A percentile compares a stretch with the other conserved stretches of the same genome.
Evolutionary conservation across 495 filamentous ascomycete genomes (phyloP).

Genomic region (Aspergillus biplanus): DNA sequence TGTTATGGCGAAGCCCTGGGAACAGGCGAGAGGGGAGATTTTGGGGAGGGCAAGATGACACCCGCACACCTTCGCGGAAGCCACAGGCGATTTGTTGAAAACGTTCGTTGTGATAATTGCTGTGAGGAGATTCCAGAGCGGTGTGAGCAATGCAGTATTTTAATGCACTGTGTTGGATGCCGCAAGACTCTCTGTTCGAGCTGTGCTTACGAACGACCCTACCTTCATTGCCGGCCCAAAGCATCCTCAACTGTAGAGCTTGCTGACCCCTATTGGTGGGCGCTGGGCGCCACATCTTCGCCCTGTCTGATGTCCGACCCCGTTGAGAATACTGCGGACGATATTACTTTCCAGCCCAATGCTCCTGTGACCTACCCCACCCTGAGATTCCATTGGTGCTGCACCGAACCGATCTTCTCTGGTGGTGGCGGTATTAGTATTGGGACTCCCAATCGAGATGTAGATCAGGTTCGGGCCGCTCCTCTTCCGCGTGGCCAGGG

Average conservation of each 20-base stretch:
- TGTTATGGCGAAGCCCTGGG: conserved; percentile 60
- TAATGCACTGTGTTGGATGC: conserved; percentile 67
- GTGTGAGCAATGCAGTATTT: conserved; percentile 64
- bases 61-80: conserved; percentile 59
- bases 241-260: conserved; percentile 19
- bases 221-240: conserved; percentile 40
- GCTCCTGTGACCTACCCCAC: conserved; percentile 41
- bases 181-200: conserved; percentile 64
- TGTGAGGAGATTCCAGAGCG: conserved; percentile 55
- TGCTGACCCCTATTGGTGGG: conserved; percentile 58
- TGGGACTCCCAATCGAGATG: conserved; percentile 53
- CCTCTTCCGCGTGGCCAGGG: conserved; percentile 57
- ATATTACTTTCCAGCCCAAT: conserved; percentile 32
- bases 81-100: conserved; percentile 56
- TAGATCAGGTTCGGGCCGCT: conserved; percentile 59
- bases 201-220: conserved; percentile 61
- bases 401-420: conserved; percentile 64
- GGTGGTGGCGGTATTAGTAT: conserved; percentile 65
- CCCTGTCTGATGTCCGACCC: conserved; percentile 63
- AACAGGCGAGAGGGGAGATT: conserved; percentile 40
- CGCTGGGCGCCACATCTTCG: conserved; percentile 53
- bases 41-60: conserved; percentile 57
- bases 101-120: conserved; percentile 59
- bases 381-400: conserved; percentile 64
- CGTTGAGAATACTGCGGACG: conserved; percentile 30